Conservation (phyloP, 768 basidiomycete genomes). For the Macrolepiota albuminosa region DNA sequence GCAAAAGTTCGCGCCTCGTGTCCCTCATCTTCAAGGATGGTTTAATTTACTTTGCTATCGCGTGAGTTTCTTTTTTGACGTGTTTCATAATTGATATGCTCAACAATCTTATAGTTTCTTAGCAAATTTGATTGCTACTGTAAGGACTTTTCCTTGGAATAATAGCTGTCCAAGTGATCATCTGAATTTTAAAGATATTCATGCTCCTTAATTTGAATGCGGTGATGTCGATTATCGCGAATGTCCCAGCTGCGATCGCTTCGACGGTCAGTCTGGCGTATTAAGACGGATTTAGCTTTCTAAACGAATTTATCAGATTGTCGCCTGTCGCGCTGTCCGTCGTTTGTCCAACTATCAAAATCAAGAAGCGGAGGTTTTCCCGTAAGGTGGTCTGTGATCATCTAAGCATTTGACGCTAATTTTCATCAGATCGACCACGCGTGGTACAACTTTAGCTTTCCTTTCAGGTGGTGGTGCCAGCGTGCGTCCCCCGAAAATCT, state of each 20-base stretch:
- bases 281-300: background rate
- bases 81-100: background rate
- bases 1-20: slow-evolving; percentile 51
- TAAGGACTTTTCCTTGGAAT: slow-evolving; percentile 25
- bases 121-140: slow-evolving; percentile 63
- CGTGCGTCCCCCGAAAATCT: slow-evolving; percentile 27
- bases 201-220: slow-evolving; percentile 66
- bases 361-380: slow-evolving; percentile 45
- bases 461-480: slow-evolving; percentile 32
- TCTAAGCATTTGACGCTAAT: background rate
- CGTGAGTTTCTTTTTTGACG: slow-evolving; percentile 36
- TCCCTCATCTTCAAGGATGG: slow-evolving; percentile 69
- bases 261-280: slow-evolving; percentile 45
- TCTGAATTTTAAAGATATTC: slow-evolving; percentile 33
- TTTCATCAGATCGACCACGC: slow-evolving; percentile 30
- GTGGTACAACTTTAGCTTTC: slow-evolving; percentile 59
- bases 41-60: slow-evolving; percentile 66
- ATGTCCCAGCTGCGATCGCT: slow-evolving; percentile 67
- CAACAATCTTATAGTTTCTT: slow-evolving; percentile 44
- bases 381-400: slow-evolving; percentile 32
- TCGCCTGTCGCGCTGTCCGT: slow-evolving; percentile 56
- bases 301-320: slow-evolving; percentile 41
- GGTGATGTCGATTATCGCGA: slow-evolving; percentile 71
- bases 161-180: background rate
- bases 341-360: slow-evolving; percentile 55